Base-by-base conservation (phyloP, 495 filamentous ascomycete genomes). In the Trichoderma virens region DNA sequence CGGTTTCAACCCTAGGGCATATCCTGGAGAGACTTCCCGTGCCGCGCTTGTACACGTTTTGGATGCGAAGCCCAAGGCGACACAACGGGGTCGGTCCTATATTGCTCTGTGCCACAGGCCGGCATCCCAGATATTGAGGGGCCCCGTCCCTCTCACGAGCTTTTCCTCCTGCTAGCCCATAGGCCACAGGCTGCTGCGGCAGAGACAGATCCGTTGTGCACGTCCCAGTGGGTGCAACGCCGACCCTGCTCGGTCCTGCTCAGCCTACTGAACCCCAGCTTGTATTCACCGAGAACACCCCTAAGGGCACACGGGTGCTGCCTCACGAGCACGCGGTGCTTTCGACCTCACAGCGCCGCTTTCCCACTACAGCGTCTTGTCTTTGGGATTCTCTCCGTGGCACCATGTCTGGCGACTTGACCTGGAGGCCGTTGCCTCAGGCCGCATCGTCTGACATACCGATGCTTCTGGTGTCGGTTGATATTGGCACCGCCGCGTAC, bases 401-500 rank as follows among this genome's bases (percentile, higher is more conserved):
- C 65, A 27, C 60, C 5, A 76, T 76, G 74, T 38, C 68, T 16
- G 61, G 56, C 41, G 66, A 70, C 20, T 64, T 67, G n/a, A 68
- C 67, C 45, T 76, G 74, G 74, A 65, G 69, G 54, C 71, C 68
- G 54, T 70, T 76, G n/a, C 72, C 74, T 30, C 70, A 70, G 56
- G n/a, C 69, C 3, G 69, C 62, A 18, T 63, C 73, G 60, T 45
- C 61, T 41, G 69, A 70, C 35, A 69, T 81, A 2, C 79, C 79
- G 23, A 70, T 71, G 27, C 73, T 82, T 25, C 70, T 82, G 59
- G 77, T 79, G 14, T 80, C 79, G 35, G 64, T 73, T 1, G 62
- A 67, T 34, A 78, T 78, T 65, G 64, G 66, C 14, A 64, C 70
- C 32, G 70, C 78, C 43, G 83, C 84, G 45, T 98, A 97, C 76